Base-by-base conservation (phyloP, 805 yeast genomes). In the Saccharomycopsis fodiens region DNA sequence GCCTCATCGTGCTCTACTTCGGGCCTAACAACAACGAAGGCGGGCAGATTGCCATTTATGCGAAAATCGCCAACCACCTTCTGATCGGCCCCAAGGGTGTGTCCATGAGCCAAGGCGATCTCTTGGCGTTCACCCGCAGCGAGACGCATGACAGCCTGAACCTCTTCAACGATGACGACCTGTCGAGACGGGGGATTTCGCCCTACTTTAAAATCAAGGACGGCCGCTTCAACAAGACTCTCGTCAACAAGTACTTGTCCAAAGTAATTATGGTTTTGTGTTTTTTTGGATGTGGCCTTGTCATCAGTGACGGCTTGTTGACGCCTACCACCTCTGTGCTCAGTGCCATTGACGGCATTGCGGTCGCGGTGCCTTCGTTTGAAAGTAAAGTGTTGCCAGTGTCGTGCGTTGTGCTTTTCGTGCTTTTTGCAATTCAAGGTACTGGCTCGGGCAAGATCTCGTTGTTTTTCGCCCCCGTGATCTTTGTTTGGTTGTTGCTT, bases 251-350 rank as follows among this genome's bases (percentile, higher is more conserved):
- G 46, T 45, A 55, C 32, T 57, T 68, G 29, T 63, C 68, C 8
- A 57, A 50, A 32, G 55, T 63, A 45, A 68, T 66, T 29, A 50
- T 70, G 42, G 57, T 57, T 25, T 53, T 65, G 2, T 67, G 80
- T 48, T 74, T 77, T 48, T 45, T 76, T 23, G 82, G 82, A 2
- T 74, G 81, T 52, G 64, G 79, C 1, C 62, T 78, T 53, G 78
- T 78, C 16, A 60, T 78, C 32, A 73, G 79, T 6, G 82, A 78
- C 58, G 82, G 82, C 4, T 60, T 78, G 44, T 64, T 78, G 48
- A 78, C 83, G 2, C 84, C 84, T 21, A 77, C 82, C 2, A 76
- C 81, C 10, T 76, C 82, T 1, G 79, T 77, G 3, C 64, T 77
- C 40, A 68, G 76, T 45, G 80, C 82, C 1, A 60, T 78, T 29